These are phyloP conservation scores for Naumovozyma castellii DNA, from an alignment of 805 yeast species.

Conservation along the genomic window DNA sequence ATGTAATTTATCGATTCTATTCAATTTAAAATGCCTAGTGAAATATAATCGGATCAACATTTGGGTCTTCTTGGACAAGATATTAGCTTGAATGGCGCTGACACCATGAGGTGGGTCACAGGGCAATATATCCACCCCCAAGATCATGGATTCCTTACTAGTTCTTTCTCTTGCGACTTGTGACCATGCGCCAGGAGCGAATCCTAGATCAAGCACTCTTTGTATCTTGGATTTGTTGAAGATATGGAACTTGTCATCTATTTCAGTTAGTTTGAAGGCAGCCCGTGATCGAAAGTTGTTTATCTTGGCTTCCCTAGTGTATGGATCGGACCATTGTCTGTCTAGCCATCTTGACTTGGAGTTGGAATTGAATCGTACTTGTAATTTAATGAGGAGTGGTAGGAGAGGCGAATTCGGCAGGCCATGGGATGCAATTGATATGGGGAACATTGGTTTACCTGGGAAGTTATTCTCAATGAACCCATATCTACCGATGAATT, in stretches of 20 bases:
- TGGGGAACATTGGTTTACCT: too few species aligned
- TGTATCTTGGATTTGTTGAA: conserved; percentile 38
- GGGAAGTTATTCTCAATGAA: too few species aligned
- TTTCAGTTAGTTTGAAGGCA: conserved; percentile 75
- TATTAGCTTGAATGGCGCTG: conserved; percentile 76
- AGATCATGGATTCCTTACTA: conserved; percentile 41
- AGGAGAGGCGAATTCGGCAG: background rate
- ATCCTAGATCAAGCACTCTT: conserved; percentile 78
- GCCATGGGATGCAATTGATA: too few species aligned
- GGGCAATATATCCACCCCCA: conserved; percentile 79
- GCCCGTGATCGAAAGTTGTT: conserved; percentile 72
- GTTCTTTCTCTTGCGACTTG: conserved; percentile 63
- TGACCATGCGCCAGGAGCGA: conserved; percentile 93
- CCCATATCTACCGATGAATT: too few species aligned
- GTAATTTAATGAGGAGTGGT: background rate
- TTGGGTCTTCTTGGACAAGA: conserved; percentile 58
- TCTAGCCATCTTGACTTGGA: conserved; percentile 68
- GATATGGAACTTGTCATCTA: conserved; percentile 53
- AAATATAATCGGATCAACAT: conserved; percentile 44
- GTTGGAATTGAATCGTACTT: conserved; percentile 26
- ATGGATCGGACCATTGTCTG: conserved; percentile 58
- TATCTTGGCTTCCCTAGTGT: conserved; percentile 54
- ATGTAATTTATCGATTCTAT: conserved; percentile 30
- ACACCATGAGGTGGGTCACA: conserved; percentile 75
- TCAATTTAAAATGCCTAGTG: conserved; percentile 20